These are phyloP conservation scores for Viola pubescens DNA, from an alignment of 441 rosid species.

Conservation along the genomic window DNA sequence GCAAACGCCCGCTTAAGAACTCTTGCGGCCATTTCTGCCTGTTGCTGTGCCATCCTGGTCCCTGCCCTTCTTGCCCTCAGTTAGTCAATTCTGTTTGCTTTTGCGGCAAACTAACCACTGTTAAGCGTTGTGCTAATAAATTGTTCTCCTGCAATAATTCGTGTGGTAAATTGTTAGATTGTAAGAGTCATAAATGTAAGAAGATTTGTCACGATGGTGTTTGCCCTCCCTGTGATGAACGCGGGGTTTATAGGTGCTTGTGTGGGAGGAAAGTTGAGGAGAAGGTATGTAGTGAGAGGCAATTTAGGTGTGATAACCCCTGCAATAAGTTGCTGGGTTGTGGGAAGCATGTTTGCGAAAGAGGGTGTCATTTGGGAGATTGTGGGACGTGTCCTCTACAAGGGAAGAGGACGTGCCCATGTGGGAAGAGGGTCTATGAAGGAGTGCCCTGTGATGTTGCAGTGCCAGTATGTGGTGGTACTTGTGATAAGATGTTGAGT, in stretches of 20 bases:
- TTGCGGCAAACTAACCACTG: constrained; percentile 55
- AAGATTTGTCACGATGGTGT: constrained; percentile 60
- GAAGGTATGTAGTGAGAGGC: constrained; percentile 64
- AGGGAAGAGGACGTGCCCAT: constrained; percentile 84
- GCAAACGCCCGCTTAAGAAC: constrained; percentile 48
- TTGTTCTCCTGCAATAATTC: constrained; percentile 45
- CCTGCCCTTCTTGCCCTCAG: constrained; percentile 83
- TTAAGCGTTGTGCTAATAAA: constrained; percentile 68
- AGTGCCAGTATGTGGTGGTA: constrained; percentile 67
- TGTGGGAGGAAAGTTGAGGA: constrained; percentile 59
- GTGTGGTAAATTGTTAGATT: constrained; percentile 46
- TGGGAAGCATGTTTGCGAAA: constrained; percentile 68
- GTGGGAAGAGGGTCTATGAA: constrained; percentile 66
- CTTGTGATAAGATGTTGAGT: constrained; percentile 68
- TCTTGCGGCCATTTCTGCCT: constrained; percentile 74
- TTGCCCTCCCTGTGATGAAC: constrained; percentile 66
- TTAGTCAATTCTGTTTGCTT: constrained; percentile 51
- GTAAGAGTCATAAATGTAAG: constrained; percentile 49
- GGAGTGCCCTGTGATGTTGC: constrained; percentile 73
- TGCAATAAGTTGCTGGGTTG: constrained; percentile 54
- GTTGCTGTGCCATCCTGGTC: constrained; percentile 85
- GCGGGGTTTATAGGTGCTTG: constrained; percentile 42
- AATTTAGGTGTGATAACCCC: constrained; percentile 58
- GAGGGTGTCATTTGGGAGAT: constrained; percentile 68
- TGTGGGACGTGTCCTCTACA: constrained; percentile 75